Conservation (phyloP, 345 rosid species). For the Brassica cretica region DNA sequence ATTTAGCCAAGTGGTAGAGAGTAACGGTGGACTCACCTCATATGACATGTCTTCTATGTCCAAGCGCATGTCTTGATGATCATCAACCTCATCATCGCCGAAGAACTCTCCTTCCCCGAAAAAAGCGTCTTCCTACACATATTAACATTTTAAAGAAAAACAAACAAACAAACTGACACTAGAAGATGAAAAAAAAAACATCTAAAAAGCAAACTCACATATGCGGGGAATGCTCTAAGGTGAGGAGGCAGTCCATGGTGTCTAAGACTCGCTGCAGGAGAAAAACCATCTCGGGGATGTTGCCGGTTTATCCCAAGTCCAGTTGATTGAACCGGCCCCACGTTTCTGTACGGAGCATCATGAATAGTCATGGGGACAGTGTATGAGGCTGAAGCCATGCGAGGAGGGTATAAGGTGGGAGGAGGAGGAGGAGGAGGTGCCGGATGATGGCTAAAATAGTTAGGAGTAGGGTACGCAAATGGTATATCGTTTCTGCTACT, state of each 20-base stretch:
- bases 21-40: constrained; percentile 51
- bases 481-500: constrained; percentile 49
- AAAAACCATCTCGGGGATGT: constrained; percentile 36
- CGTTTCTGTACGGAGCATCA: constrained; percentile 54
- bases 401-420: constrained; percentile 53
- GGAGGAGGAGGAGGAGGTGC: constrained; percentile 42
- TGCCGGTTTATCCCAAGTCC: constrained; percentile 55
- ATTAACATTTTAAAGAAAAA: neutral
- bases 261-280: constrained; percentile 46
- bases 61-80: constrained; percentile 90
- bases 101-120: constrained; percentile 52
- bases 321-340: constrained; percentile 49
- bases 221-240: constrained; percentile 55
- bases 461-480: constrained; percentile 44
- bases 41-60: constrained; percentile 92
- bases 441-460: constrained; percentile 45
- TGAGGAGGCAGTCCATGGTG: constrained; percentile 61
- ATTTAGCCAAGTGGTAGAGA: neutral
- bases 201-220: constrained; percentile 45
- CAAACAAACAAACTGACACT: constrained; percentile 2
- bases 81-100: constrained; percentile 59
- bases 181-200: constrained; percentile 2
- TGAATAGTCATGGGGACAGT: constrained; percentile 43
- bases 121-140: constrained; percentile 64
- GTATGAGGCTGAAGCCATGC: constrained; percentile 50